Conservation (phyloP, 306 rosid genomes). For the Vigna hirtella region DNA sequence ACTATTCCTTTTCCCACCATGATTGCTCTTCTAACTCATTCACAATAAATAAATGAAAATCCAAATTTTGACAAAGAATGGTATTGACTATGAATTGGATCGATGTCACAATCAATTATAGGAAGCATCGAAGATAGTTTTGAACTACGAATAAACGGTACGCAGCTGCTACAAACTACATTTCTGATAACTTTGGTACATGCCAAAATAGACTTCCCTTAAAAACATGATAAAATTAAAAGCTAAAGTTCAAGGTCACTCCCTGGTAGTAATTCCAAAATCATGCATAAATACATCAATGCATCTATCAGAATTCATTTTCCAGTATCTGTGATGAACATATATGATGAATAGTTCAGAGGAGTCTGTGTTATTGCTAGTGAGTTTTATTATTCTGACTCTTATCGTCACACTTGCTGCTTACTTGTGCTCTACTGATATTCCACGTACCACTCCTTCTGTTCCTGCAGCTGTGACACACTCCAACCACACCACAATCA, state of each 20-base stretch:
- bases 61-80: neutral
- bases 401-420: constrained; percentile 17
- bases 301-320: neutral
- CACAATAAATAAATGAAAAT: neutral
- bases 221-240: neutral
- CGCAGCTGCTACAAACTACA: constrained; percentile 27
- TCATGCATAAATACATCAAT: neutral
- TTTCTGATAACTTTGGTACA: neutral
- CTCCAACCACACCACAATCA: constrained; percentile 29
- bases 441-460: neutral
- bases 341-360: constrained; percentile 27
- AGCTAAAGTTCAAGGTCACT: neutral
- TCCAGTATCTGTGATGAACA: constrained; percentile 29
- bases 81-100: neutral
- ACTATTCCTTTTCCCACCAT: neutral
- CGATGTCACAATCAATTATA: neutral
- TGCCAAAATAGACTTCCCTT: constrained; percentile 35
- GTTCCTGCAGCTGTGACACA: neutral
- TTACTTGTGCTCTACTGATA: constrained; percentile 18
- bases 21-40: constrained; percentile 1
- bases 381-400: constrained; percentile 16
- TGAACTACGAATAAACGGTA: constrained; percentile 7
- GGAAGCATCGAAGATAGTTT: neutral
- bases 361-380: constrained; percentile 21
- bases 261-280: constrained; percentile 15